Base-by-base conservation (phyloP, 345 rosid genomes). In the Camelina neglecta region DNA sequence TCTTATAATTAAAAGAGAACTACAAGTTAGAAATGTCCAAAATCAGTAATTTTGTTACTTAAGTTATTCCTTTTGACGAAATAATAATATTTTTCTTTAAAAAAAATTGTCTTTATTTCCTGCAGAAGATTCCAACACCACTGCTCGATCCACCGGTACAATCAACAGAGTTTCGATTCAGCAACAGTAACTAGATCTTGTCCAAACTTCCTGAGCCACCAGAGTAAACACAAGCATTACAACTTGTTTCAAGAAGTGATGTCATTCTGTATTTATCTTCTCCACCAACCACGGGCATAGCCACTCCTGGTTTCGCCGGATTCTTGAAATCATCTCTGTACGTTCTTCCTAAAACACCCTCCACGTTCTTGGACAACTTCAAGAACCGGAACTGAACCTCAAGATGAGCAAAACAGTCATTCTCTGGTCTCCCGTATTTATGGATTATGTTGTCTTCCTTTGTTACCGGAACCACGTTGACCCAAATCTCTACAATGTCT, bases 281-380 rank as follows among this genome's bases (percentile, higher is more conserved):
- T n/a, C 84, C 86, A 55, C 89, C 86, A 3, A 81, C 74, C 12
- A 84, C 82, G 1, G 89, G 88, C 94, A 85, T 85, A 42, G 83
- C 86, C 41, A 84, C 87, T 0, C 89, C 93, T 2, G 79, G 87
- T 80, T 83, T 89, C 5, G 87, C 89, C 2, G 89, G 88, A 78
- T 85, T 87, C 80, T 76, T 13, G 48, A 89, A 91, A 79, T 86
- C 84, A 0, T 83, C 89, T 73, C 71, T 62, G 68, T 84, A 79
- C 12, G 90, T 91, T 83, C 86, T 84, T 33, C 93, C 94, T 8
- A 89, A 80, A 26, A 85, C 92, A 69, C 91, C 91, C 9, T 91
- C 88, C 50, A 89, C 85, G 51, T 81, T 75, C 0, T 83, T 39
- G 7, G 91, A 89, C 21, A 87, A 71, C 56, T 82, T 72, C 3